Evolutionary conservation across 495 filamentous ascomycete genomes (phyloP).

Genomic region (Echria macrotheca): DNA sequence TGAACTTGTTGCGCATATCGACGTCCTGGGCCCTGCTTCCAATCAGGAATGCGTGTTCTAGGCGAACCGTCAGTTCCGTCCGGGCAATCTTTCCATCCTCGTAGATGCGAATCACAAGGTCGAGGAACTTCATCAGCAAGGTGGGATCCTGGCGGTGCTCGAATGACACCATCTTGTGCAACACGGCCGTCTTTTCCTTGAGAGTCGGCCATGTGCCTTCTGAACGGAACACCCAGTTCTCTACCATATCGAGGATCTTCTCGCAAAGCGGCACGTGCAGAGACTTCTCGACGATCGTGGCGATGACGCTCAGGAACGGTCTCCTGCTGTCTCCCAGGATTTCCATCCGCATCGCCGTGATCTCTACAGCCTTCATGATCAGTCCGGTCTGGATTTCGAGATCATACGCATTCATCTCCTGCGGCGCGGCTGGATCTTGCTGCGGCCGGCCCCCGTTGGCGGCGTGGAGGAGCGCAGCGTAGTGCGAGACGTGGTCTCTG

Average conservation of each 20-base stretch:
- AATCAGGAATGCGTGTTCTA: slow-evolving; percentile 97
- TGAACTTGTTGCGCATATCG: slow-evolving; percentile 94
- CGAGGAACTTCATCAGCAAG: slow-evolving; percentile 84
- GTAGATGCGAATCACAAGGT: slow-evolving; percentile 95
- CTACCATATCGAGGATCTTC: slow-evolving; percentile 92
- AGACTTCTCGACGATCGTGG: slow-evolving; percentile 91
- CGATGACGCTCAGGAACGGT: slow-evolving; percentile 90
- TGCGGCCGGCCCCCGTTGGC: slow-evolving; percentile 29
- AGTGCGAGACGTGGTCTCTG: slow-evolving; percentile 84
- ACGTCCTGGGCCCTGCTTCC: slow-evolving; percentile 91
- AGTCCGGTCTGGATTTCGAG: slow-evolving; percentile 78
- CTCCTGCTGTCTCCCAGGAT: slow-evolving; percentile 85
- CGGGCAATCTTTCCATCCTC: slow-evolving; percentile 92
- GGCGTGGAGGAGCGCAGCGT: slow-evolving; percentile 48
- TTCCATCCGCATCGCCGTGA: slow-evolving; percentile 86
- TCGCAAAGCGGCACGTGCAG: slow-evolving; percentile 75
- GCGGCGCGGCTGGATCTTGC: slow-evolving; percentile 45
- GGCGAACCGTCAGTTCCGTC: slow-evolving; percentile 89
- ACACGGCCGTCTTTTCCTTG: slow-evolving; percentile 95
- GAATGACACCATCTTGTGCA: slow-evolving; percentile 96
- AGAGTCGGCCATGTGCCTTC: slow-evolving; percentile 90
- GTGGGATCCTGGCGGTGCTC: slow-evolving; percentile 76
- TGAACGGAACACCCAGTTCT: slow-evolving; percentile 89
- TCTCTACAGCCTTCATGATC: slow-evolving; percentile 89
- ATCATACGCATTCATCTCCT: slow-evolving; percentile 66